Evolutionary conservation across 2,329 filamentous ascomycete species (phyloP), one percentile per base, ranked within the genome.

Genomic region (Kalmusia sp.): DNA sequence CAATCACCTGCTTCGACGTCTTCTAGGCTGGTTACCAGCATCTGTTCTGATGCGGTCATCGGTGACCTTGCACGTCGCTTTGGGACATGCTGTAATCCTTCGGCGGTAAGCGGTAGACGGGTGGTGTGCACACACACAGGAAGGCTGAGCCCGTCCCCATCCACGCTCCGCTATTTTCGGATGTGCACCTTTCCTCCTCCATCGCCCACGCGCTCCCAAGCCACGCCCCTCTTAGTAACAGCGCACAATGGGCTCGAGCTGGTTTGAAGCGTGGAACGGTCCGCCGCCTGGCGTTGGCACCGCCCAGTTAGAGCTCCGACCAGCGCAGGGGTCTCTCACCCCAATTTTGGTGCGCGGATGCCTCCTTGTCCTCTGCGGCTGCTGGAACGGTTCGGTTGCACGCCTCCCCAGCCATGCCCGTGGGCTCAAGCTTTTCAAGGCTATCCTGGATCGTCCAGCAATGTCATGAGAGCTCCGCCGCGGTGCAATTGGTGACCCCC

Each of bases 241-340:
- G 54, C 61, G 63, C 58, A 48, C 52, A 57, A 37, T 59, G 53
- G 30, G 34, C 50, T 27, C 33, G 48, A 47, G 54, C 45, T 63
- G 61, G 62, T 65, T 59, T 67, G 64, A 66, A 56, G 64, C 68
- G 68, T 47, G 70, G 69, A 70, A 69, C 70, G 70, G 70, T 72
- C 70, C 70, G 70, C 67, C 64, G 64, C 58, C 65, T 69, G 68
- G 69, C 64, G 61, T 58, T 64, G 63, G 38, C 51, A 53, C 53
- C 51, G 54, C 53, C 59, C 61, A 57, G 52, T 58, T 58, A 56
- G 46, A 43, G 50, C 62, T 56, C 49, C 38, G 54, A 30, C 35
- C 39, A 21, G 25, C 15, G 19, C 47, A 54, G 52, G 52, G 52
- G 52, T 57, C 33, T 55, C 49, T 56, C 55, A 57, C 60, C 61